A percentile compares a stretch with the other conserved stretches of the same genome.
These are phyloP conservation scores for Cymbidium sinense DNA, from an alignment of 106 monocot genomes.

Conservation along the genomic window DNA sequence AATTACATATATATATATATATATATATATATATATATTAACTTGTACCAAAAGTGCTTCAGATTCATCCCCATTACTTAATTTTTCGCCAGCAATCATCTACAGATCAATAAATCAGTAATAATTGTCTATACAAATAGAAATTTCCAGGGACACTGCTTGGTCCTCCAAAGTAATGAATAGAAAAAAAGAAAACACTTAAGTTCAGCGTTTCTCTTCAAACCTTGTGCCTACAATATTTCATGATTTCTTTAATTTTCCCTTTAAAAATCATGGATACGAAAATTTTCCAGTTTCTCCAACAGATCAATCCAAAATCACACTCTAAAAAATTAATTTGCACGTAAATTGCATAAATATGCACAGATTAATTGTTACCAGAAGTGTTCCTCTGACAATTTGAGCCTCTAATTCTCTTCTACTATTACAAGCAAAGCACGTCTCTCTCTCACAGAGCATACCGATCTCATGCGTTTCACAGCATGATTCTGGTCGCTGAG, in stretches of 20 bases:
- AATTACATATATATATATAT: too few species aligned
- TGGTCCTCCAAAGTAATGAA: too few species aligned
- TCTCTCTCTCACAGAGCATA: slow-evolving; percentile 36
- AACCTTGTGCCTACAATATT: too few species aligned
- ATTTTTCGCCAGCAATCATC: too few species aligned
- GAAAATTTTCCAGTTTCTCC: background rate
- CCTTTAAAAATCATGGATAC: too few species aligned
- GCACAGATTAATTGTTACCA: slow-evolving; percentile 26
- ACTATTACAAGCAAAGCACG: slow-evolving; percentile 68
- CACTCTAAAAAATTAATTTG: background rate
- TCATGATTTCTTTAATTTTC: too few species aligned
- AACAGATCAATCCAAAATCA: background rate
- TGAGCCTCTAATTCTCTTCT: slow-evolving; percentile 49
- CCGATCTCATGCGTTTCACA: slow-evolving; percentile 34
- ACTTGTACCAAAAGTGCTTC: slow-evolving; percentile 56
- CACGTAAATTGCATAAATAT: background rate
- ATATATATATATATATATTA: background rate
- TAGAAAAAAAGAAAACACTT: too few species aligned
- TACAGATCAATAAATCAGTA: too few species aligned
- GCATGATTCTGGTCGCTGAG: slow-evolving; percentile 36
- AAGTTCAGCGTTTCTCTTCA: too few species aligned
- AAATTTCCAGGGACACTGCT: too few species aligned
- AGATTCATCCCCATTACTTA: slow-evolving; percentile 17
- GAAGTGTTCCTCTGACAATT: slow-evolving; percentile 58
- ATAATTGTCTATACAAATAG: too few species aligned